These are phyloP conservation scores for Carex arenaria DNA, from an alignment of 202 grass and related monocot species.

Conservation along the genomic window DNA sequence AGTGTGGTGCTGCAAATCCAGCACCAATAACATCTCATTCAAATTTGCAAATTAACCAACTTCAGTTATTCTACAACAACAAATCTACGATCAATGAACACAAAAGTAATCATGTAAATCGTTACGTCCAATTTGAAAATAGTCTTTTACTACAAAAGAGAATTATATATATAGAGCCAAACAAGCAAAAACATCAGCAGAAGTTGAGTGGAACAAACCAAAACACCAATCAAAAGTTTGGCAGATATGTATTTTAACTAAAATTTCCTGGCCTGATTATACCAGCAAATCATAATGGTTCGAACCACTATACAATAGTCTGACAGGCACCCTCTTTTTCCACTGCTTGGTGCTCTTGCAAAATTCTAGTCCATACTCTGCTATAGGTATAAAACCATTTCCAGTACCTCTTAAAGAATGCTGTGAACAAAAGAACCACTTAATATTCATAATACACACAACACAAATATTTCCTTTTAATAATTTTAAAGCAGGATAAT, in stretches of 20 bases:
- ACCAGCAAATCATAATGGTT: conserved; percentile 91
- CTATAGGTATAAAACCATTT: conserved; percentile 91
- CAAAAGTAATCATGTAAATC: no score
- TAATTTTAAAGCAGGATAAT: neutral
- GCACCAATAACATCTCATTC: neutral
- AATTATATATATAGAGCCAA: neutral
- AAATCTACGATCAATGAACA: no score
- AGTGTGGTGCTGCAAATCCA: neutral
- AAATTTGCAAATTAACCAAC: neutral
- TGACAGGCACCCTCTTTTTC: conserved; percentile 66
- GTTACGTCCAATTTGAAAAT: no score
- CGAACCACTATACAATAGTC: conserved; percentile 70
- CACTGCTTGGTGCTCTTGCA: conserved; percentile 43
- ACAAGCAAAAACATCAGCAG: neutral
- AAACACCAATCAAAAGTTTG: neutral
- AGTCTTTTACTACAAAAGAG: neutral
- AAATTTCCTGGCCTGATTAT: conserved; percentile 16
- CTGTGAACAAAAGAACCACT: conserved; percentile 35
- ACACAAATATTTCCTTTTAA: neutral
- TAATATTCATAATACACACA: neutral
- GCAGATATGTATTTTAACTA: neutral
- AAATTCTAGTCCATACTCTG: conserved; percentile 85
- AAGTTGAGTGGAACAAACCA: neutral
- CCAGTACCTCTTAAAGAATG: conserved; percentile 38
- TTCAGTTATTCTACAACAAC: neutral